Base-by-base conservation (phyloP, 352 stramenopile genomes). In the Pythium aristosporum region DNA sequence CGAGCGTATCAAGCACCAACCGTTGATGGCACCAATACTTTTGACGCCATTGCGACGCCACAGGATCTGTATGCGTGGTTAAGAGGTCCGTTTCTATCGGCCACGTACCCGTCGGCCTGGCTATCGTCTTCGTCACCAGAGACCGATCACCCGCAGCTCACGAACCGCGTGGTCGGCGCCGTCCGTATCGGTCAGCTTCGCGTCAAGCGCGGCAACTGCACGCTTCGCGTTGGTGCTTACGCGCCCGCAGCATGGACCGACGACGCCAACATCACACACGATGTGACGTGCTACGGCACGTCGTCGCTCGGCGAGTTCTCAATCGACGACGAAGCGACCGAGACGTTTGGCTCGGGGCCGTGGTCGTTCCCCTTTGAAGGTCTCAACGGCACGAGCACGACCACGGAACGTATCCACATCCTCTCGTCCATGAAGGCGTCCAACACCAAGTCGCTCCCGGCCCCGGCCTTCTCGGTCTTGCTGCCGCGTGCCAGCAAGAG, bases 181-280 rank as follows among this genome's bases (percentile, higher is more conserved):
- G 68, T 85, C 42, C 72, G 74, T 30, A 69, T 87, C 57, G 78
- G 74, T 0, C 74, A 85, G 54, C 68, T 87, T 13, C 74, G 78
- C 16, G 76, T 80, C 21, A 7, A 66, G 16, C 61, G 23, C 3
- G 50, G 57, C 25, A 70, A 79, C 47, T 87, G 78, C 57, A 75
- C 76, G 9, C 61, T 58, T 36, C 64, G 76, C 36, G 34, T 75
- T 18, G 65, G 59, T 1, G 53, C 62, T 13, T 87, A 73, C 57
- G 76, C 79, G 12, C 37, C 54, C 0, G 55, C 44, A 0, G 23
- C 58, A 8, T 43, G 61, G n/a, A 57, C 49, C 37, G 52, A 57
- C 39, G 61, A 50, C 9, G 34, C 10, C 9, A 43, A 51, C 32
- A 47, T 5, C 2, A 13, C 10, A 1, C 46, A 60, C n/a, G 54